Base-by-base conservation (phyloP, 345 rosid genomes). In the Garcia nutans region DNA sequence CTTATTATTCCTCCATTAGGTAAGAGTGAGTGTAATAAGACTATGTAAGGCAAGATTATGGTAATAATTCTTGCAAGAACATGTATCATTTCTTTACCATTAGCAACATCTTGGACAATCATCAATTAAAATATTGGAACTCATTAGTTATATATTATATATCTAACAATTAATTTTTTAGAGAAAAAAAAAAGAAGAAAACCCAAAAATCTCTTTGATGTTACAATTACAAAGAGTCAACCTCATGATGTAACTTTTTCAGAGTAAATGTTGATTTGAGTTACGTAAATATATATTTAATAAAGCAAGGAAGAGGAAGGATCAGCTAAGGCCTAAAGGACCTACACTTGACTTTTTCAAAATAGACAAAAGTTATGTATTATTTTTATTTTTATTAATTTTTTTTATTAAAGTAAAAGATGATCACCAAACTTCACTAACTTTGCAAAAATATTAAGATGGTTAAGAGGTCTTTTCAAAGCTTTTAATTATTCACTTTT, bases 401-500 rank as follows among this genome's bases (percentile, higher is more conserved):
- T 33, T 33, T 33, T 33, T 33, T 33, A 37, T 28, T 2, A 73
- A 17, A 45, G 69, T 16, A 61, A 66, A 37, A 73, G 57, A 52
- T 45, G 41, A 37, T 11, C 68, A 62, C 33, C 68, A 1, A 73
- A 28, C 76, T 49, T 60, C 76, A 61, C 68, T 28, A 47, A 26
- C 67, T 24, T 61, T 26, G 24, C 50, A 45, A 5, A 45, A 9
- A 60, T 47, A 44, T 22, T 60, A 49, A 28, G 65, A 26, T 50
- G 45, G 76, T 50, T 73, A 28, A n/a, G 59, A 49, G 24, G 76
- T 73, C 76, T 67, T 62, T 62, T 73, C 76, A 73, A 37, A 45
- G 17, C 57, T 42, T 62, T 49, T 26, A 50, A 73, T 22, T 73
- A n/a, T 45, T 42, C 45, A 17, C 28, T 3, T 49, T 28, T 1